phyloP scores from a whole-genome alignment of 148 eudicot species.

The Silene uniflora region DNA sequence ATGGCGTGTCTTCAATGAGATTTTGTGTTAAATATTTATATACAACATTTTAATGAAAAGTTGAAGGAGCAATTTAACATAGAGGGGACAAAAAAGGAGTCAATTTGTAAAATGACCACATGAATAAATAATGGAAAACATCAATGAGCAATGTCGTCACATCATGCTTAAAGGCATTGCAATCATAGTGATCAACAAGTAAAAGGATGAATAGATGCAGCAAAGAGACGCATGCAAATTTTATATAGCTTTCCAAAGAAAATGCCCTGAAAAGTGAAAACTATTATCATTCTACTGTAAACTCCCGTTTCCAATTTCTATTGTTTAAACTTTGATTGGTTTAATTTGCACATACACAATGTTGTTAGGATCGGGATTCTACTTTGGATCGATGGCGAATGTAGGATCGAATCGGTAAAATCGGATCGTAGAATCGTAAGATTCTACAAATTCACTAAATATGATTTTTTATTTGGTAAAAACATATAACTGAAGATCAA shows the following conservation, averaged over 20 bases:
- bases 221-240: conserved; percentile 15
- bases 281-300: conserved; percentile 1
- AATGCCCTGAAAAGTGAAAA: not conserved
- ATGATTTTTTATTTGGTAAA: too few relatives aligned
- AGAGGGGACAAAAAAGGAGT: not conserved
- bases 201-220: conserved; percentile 7
- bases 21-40: too few relatives aligned
- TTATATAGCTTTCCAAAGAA: conserved; percentile 11
- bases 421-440: too few relatives aligned
- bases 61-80: not conserved
- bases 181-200: not conserved
- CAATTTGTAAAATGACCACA: not conserved
- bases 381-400: too few relatives aligned
- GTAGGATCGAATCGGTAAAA: too few relatives aligned
- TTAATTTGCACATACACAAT: not conserved
- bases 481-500: too few relatives aligned
- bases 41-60: not conserved
- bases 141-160: not conserved
- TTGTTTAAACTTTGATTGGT: conserved; percentile 3
- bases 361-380: too few relatives aligned
- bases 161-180: not conserved
- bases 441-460: too few relatives aligned
- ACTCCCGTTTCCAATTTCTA: not conserved
- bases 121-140: not conserved
- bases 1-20: too few relatives aligned